A percentile compares a stretch with the other conserved stretches of the same genome.
These are phyloP conservation scores for Zoysia pacifica DNA, from an alignment of 176 grass and related monocot genomes.

Conservation along the genomic window DNA sequence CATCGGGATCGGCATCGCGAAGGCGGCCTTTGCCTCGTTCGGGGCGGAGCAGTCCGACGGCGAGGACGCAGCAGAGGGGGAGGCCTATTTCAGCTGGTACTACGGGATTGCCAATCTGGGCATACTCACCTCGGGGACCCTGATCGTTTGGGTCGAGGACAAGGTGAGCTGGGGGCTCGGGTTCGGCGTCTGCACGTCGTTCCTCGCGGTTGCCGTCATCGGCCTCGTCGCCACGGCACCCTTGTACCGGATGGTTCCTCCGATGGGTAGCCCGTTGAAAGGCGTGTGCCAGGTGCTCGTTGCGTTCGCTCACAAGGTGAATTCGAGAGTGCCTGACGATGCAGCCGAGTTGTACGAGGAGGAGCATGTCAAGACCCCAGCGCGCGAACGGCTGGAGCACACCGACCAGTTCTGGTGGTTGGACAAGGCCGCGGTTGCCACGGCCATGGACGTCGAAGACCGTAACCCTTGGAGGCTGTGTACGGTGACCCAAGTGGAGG, in stretches of 20 bases:
- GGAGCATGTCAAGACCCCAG: slow-evolving; percentile 8
- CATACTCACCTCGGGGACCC: slow-evolving; percentile 44
- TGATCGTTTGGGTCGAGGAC: slow-evolving; percentile 59
- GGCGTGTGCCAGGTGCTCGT: slow-evolving; percentile 36
- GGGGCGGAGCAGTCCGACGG: slow-evolving; percentile 52
- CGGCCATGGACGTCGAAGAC: slow-evolving; percentile 13
- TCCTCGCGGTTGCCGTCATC: slow-evolving; percentile 35
- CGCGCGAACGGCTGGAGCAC: slow-evolving; percentile 29
- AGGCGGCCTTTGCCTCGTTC: slow-evolving; percentile 48
- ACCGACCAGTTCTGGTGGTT: slow-evolving; percentile 36
- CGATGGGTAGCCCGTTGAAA: slow-evolving; percentile 33
- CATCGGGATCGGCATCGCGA: slow-evolving; percentile 40
- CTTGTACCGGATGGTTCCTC: slow-evolving; percentile 31
- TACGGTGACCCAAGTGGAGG: slow-evolving; percentile 48
- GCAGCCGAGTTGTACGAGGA: slow-evolving; percentile 25
- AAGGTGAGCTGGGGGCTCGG: slow-evolving; percentile 63
- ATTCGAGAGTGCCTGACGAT: slow-evolving; percentile 8
- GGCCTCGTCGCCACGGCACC: slow-evolving; percentile 22
- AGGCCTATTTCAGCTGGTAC: slow-evolving; percentile 62
- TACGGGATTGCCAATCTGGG: slow-evolving; percentile 51
- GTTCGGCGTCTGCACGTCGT: slow-evolving; percentile 51
- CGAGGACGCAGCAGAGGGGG: slow-evolving; percentile 2
- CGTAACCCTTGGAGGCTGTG: slow-evolving; percentile 34
- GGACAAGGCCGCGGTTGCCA: slow-evolving; percentile 46
- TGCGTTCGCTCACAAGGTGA: slow-evolving; percentile 28